Evolutionary conservation across 2,329 filamentous ascomycete species (phyloP).

Genomic region (Aspergillus melleus): DNA sequence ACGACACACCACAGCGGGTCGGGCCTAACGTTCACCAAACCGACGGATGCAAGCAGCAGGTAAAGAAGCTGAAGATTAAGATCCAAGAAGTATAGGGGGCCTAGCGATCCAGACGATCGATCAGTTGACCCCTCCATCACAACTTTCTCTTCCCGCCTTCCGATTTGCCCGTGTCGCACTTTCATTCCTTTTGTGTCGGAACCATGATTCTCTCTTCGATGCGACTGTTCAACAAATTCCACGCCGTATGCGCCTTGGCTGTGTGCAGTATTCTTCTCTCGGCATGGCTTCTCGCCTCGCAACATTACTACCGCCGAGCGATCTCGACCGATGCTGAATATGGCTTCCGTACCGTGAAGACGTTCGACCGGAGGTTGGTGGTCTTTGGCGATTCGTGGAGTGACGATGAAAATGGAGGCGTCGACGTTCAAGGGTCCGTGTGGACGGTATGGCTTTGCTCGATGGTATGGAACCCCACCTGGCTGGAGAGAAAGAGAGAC

Average conservation of each 20-base stretch:
- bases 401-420: conserved; percentile 34
- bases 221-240: conserved; percentile 32
- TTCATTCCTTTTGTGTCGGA: conserved; percentile 15
- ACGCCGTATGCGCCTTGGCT: conserved; percentile 30
- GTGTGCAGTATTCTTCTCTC: conserved; percentile 31
- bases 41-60: not conserved
- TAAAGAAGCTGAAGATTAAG: not conserved
- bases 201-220: conserved; percentile 18
- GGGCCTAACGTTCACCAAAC: not conserved
- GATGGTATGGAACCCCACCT: conserved; percentile 26
- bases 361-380: conserved; percentile 33
- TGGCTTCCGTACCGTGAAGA: conserved; percentile 20
- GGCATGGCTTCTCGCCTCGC: conserved; percentile 29
- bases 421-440: conserved; percentile 26
- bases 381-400: conserved; percentile 44
- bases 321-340: conserved; percentile 15
- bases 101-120: not conserved
- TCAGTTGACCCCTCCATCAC: not conserved
- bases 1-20: not conserved
- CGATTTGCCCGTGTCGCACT: conserved; percentile 2
- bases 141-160: not conserved
- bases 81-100: not conserved
- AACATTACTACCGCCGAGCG: conserved; percentile 22
- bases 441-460: conserved; percentile 41
- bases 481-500: not conserved